These are phyloP conservation scores for Diaporthe sp. DNA, from an alignment of 2,329 filamentous ascomycete genomes.

Conservation along the genomic window DNA sequence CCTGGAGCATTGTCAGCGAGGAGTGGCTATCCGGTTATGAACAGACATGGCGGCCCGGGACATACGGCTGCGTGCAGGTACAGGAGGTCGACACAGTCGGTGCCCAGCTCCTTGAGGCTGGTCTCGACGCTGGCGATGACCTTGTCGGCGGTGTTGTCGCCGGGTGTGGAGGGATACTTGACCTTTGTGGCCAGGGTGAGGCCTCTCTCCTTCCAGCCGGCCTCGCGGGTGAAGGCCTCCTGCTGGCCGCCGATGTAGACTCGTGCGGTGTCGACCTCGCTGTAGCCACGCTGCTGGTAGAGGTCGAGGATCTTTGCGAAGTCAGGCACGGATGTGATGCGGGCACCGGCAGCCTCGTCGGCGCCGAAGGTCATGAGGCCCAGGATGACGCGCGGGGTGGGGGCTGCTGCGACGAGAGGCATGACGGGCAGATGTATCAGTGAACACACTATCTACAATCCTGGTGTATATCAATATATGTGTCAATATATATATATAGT, in stretches of 20 bases:
- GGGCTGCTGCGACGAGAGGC: constrained; percentile 33
- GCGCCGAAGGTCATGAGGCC: constrained; percentile 79
- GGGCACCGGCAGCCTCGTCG: constrained; percentile 65
- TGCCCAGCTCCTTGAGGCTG: constrained; percentile 77
- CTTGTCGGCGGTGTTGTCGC: constrained; percentile 71
- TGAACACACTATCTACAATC: background rate
- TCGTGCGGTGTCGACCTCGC: constrained; percentile 79
- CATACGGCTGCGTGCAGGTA: constrained; percentile 76
- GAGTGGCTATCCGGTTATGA: background rate
- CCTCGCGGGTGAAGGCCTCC: constrained; percentile 74
- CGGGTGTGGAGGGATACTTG: constrained; percentile 68
- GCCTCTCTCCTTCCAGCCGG: constrained; percentile 75
- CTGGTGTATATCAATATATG: background rate
- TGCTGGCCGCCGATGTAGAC: constrained; percentile 75
- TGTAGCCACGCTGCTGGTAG: constrained; percentile 75
- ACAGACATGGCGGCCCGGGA: background rate
- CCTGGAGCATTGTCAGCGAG: constrained; percentile 39
- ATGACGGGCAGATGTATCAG: constrained; percentile 3
- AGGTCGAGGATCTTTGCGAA: constrained; percentile 74
- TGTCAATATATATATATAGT: background rate
- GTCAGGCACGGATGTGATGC: constrained; percentile 68
- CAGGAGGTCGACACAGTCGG: constrained; percentile 78
- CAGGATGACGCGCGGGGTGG: constrained; percentile 66
- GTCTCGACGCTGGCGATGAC: constrained; percentile 74
- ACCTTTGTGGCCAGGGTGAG: constrained; percentile 76